phyloP scores from a whole-genome alignment of 768 basidiomycete species.

The Hericium erinaceus region DNA sequence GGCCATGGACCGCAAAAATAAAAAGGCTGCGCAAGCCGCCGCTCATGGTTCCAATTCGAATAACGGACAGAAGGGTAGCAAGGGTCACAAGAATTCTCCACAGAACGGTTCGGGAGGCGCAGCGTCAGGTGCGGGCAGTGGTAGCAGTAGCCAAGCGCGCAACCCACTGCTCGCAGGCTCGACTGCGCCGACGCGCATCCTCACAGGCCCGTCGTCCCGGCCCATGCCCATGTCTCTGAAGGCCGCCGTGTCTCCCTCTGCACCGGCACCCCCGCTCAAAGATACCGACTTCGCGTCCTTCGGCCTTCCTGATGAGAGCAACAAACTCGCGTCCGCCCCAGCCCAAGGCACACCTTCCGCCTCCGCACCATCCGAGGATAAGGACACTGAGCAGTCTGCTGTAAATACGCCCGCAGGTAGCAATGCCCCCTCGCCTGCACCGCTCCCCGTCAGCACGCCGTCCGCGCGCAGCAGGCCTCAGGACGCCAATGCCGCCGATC shows the following conservation, averaged over 20 bases:
- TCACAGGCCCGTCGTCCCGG: constrained; percentile 37
- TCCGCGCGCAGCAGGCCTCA: constrained; percentile 41
- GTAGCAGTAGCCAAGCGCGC: constrained; percentile 15
- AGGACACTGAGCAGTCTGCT: constrained; percentile 4
- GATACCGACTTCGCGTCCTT: constrained; percentile 70
- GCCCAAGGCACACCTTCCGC: constrained; percentile 23
- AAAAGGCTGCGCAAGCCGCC: constrained; percentile 76
- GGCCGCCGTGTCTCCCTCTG: constrained; percentile 64
- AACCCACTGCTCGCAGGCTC: constrained; percentile 43
- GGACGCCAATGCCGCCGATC: constrained; percentile 37
- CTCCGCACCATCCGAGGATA: constrained; percentile 4
- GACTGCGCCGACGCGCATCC: constrained; percentile 54
- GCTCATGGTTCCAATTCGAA: constrained; percentile 26
- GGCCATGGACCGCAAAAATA: constrained; percentile 97
- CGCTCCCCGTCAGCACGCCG: constrained; percentile 43
- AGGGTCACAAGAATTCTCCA: constrained; percentile 27
- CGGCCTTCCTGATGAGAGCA: constrained; percentile 51
- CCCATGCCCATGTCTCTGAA: constrained; percentile 63
- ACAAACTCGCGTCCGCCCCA: constrained; percentile 37
- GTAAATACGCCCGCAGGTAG: background rate
- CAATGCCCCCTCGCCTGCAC: constrained; percentile 26
- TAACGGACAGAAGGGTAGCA: constrained; percentile 25
- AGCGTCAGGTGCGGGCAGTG: constrained; percentile 5
- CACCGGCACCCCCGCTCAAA: constrained; percentile 68
- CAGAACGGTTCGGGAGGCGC: constrained; percentile 17